Evolutionary conservation across 768 basidiomycete genomes (phyloP), one percentile per base, ranked within the genome.

Genomic region (Porphyrellus cyaneotinctus): DNA sequence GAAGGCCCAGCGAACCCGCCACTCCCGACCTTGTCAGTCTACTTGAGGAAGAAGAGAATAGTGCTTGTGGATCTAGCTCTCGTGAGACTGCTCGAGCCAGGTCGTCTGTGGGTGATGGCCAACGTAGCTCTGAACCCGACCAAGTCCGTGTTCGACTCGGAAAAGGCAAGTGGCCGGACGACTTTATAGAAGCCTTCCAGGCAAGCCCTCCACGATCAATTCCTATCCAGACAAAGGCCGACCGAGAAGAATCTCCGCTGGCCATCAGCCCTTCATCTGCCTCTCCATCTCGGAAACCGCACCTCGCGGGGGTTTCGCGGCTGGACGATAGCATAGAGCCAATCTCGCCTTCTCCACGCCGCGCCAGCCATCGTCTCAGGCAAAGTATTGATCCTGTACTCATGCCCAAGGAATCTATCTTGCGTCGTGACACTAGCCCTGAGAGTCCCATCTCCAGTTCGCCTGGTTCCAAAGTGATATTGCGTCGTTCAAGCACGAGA

Each of bases 161-260:
- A 31, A 87, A 89, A 66, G 88, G 85, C 52, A 88, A 86, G 67
- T 90, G 87, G 87, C 87, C 89, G 0, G 87, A 89, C 68, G 88
- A 89, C 67, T 87, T 89, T 64, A 65, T 90, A 50, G 81, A 82
- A 58, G 81, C 74, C 26, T 79, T 87, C 54, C 74, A 75, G 49
- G 57, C 54, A 37, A 58, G 47, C 49, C 65, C 67, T 68, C 37
- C 60, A 46, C 67, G 53, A 51, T 64, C 65, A 44, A 68, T 69
- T 51, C 66, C 72, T 60, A 51, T 65, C 48, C 58, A 52, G 33
- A 44, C 53, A 20, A 51, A 48, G 46, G 22, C 33, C 17, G 63
- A 64, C 54, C 63, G 62, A 52, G 56, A 55, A 33, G 64, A 65
- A 41, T 58, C 56, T 23, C 52, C 53, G 31, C 36, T 49, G 43